Evolutionary conservation across 2,329 filamentous ascomycete genomes (phyloP), one percentile per base, ranked within the genome.

Genomic region (Claviceps sp.): DNA sequence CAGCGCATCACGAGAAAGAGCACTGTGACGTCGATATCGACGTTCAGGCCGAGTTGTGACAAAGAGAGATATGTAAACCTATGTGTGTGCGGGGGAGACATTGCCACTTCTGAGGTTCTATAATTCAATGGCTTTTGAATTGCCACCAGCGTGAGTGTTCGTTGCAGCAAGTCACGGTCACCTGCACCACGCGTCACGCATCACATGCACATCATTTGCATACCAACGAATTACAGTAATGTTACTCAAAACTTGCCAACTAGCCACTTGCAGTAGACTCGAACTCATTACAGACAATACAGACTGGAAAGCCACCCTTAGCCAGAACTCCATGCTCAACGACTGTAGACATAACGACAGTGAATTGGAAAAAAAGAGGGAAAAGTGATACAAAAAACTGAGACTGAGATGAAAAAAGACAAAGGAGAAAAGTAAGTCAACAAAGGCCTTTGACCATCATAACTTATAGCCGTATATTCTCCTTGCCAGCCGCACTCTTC

Each of bases 401-500:
- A 14, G 22, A 30, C 24, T 20, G 20, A 43, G 7, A 22, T 20
- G 5, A 11, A 24, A 20, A 43, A 43, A 44, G 5, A 22, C n/a
- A 44, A 44, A 3, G 16, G 14, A 7, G 11, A 26, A 26, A 11
- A 24, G 9, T 7, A 20, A 5, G 11, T 13, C 16, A 34, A 46
- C 43, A 45, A 14, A 13, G 4, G 6, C 9, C 7, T 14, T 7
- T 22, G 24, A 5, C 34, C 38, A 7, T 11, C n/a, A 4, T 8
- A 5, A 11, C 13, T 42, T 56, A 69, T 22, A 70, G 69, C 54
- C 64, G 65, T 55, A 76, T 55, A 59, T 80, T 79, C 65, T 79
- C 77, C 68, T 79, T 78, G 55, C 74, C 71, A 36, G 61, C 56
- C 11, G 60, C 63, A 50, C 58, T 61, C 8, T 22, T 37, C 37